Conservation (phyloP, 805 yeast genomes). For the Yarrowia bubula region DNA sequence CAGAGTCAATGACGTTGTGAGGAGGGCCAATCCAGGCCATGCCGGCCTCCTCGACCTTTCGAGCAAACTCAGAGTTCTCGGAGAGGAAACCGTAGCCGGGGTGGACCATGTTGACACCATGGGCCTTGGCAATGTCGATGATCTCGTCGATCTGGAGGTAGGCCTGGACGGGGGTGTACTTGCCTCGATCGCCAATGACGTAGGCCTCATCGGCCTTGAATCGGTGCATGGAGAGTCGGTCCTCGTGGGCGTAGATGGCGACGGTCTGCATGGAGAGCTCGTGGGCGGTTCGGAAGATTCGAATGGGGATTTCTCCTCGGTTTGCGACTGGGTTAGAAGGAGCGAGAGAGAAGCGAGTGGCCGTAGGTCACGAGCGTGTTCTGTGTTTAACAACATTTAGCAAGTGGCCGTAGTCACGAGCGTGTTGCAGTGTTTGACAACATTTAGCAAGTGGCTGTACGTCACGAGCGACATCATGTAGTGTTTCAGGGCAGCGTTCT, state of each 20-base stretch:
- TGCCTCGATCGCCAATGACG: slow-evolving; percentile 84
- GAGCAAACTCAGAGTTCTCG: slow-evolving; percentile 91
- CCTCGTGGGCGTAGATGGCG: slow-evolving; percentile 95
- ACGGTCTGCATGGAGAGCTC: slow-evolving; percentile 96
- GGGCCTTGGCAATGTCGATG: slow-evolving; percentile 75
- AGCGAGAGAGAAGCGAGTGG: no score
- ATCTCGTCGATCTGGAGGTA: slow-evolving; percentile 95
- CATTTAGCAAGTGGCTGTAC: no score
- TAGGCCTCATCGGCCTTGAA: slow-evolving; percentile 93
- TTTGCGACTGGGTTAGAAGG: slow-evolving; percentile 41
- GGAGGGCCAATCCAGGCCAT: slow-evolving; percentile 97
- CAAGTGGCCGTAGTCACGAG: neutral
- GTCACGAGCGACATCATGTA: no score
- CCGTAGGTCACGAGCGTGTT: no score
- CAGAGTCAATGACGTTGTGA: slow-evolving; percentile 80
- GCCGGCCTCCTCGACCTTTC: slow-evolving; percentile 84
- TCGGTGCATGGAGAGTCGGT: slow-evolving; percentile 89
- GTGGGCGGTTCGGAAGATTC: slow-evolving; percentile 93
- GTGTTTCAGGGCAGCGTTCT: no score
- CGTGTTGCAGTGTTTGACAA: no score
- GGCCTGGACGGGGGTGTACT: slow-evolving; percentile 93
- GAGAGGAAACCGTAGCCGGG: slow-evolving; percentile 91
- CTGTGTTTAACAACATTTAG: no score
- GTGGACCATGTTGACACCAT: slow-evolving; percentile 80
- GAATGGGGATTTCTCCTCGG: slow-evolving; percentile 42